Conservation (phyloP, 768 basidiomycete species). For the Lactifluus pinguis region DNA sequence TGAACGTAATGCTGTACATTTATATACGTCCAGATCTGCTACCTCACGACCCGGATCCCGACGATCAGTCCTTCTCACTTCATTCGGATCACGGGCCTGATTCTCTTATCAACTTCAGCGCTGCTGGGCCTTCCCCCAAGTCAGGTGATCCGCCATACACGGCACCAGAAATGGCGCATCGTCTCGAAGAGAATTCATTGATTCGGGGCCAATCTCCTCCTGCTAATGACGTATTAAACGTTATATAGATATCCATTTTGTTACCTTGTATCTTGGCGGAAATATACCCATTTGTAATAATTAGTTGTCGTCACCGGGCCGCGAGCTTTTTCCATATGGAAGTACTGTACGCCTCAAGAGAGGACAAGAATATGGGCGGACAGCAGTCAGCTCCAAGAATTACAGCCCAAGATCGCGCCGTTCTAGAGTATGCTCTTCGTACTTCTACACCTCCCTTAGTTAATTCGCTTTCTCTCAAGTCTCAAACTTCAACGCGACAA, state of each 20-base stretch:
- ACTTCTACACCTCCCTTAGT: constrained; percentile 21
- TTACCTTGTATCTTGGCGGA: too few relatives aligned
- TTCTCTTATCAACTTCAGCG: too few relatives aligned
- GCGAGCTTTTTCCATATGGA: background rate
- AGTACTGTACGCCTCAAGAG: too few relatives aligned
- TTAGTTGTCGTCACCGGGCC: background rate
- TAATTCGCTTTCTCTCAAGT: constrained; percentile 34
- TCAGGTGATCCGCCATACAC: background rate
- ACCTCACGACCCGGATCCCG: constrained; percentile 19
- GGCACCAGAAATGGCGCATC: background rate
- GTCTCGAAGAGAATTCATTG: background rate
- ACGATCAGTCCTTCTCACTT: background rate
- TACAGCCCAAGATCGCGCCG: constrained; percentile 87
- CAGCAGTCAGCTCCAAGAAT: constrained; percentile 78
- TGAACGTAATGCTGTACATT: constrained; percentile 34
- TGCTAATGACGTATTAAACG: too few relatives aligned
- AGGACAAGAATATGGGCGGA: constrained; percentile 45
- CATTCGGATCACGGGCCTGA: background rate
- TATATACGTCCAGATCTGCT: constrained; percentile 34
- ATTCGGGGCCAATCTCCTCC: too few relatives aligned
- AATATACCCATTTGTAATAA: too few relatives aligned
- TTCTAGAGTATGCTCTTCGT: constrained; percentile 68
- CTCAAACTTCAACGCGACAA: constrained; percentile 96
- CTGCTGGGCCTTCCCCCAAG: background rate
- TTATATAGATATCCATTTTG: background rate